Evolutionary conservation across 768 basidiomycete genomes (phyloP), one percentile per base, ranked within the genome.

Genomic region (Zangia roseola): DNA sequence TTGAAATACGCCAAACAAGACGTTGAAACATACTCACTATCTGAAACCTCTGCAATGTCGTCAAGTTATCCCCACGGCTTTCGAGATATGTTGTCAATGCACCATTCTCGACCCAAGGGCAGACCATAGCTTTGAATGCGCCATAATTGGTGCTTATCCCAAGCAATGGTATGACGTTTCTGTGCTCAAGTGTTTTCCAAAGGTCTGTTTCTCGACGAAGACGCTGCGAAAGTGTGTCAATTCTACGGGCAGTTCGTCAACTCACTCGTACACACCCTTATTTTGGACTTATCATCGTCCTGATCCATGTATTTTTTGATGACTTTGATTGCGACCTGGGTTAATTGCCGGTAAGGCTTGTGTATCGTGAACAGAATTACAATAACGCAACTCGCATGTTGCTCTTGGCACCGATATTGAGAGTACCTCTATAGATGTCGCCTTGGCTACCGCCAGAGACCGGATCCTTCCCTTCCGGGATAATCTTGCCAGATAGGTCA

Each of bases 361-460:
- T 24, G 1, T 5, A 2, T 26, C 3, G 12, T 13, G 9, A 23
- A 33, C 19, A 2, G 24, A 5, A 10, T 44, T 2, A n/a, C 4
- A 23, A 49, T 10, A 40, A 43, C 49, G 24, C 38, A 47, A 50
- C 46, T 43, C n/a, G 54, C 41, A 58, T 41, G 47, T 44, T 10
- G n/a, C n/a, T 1, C 54, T 2, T 42, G 16, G 50, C 54, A n/a
- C 53, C 52, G 19, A 56, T 0, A 17, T 31, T 52, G 51, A 61
- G 48, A 1, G 24, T 57, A 2, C 57, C 61, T 26, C 46, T 42
- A 48, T 61, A 54, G 25, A 63, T 50, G 19, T 61, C 61, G 1
- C 54, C 50, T 5, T 63, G 52, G 24, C 51, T 57, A n/a, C 60
- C 61, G 1, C 52, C 51, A 35, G 57, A 39, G 19, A 61, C 55